phyloP scores from a whole-genome alignment of 352 stramenopile genomes.

The Stramenopiles sp. region DNA sequence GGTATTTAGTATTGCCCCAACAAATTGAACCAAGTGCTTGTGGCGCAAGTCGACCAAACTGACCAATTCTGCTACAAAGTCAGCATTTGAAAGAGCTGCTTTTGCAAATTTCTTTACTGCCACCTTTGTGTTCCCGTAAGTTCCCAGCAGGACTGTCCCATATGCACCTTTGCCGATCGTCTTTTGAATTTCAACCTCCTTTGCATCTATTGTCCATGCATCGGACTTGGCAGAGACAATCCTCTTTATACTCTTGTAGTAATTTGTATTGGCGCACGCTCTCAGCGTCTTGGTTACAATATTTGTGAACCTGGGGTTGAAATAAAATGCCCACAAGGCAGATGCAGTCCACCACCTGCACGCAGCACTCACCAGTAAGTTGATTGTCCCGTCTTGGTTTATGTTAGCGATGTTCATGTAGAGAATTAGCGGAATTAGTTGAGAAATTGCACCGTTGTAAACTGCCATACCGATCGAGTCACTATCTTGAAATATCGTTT shows the following conservation, averaged over 20 bases:
- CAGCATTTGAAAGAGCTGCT: not conserved
- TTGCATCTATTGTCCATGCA: not conserved
- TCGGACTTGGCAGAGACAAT: not conserved
- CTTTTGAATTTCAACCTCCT: not conserved
- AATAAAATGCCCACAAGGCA: not conserved
- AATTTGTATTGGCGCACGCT: not conserved
- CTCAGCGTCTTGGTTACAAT: not conserved
- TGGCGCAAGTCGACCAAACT: not conserved
- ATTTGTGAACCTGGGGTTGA: constrained; percentile 4
- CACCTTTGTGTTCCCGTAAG: not conserved
- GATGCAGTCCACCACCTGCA: not conserved
- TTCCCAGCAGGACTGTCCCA: not conserved
- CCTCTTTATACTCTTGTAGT: not conserved
- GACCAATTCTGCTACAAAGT: constrained; percentile 7
- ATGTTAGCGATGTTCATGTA: not conserved
- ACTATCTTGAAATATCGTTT: constrained; percentile 6
- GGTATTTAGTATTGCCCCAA: not conserved
- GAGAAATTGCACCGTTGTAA: not conserved
- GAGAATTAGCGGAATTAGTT: not conserved
- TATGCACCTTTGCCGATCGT: not conserved
- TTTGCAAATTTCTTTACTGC: constrained; percentile 6
- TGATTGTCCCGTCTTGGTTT: not conserved
- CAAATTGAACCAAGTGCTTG: not conserved
- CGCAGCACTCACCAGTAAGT: not conserved
- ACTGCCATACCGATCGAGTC: not conserved